Evolutionary conservation across 129 eudicot genomes (phyloP).

Genomic region (Centrapalus pauciflorus): DNA sequence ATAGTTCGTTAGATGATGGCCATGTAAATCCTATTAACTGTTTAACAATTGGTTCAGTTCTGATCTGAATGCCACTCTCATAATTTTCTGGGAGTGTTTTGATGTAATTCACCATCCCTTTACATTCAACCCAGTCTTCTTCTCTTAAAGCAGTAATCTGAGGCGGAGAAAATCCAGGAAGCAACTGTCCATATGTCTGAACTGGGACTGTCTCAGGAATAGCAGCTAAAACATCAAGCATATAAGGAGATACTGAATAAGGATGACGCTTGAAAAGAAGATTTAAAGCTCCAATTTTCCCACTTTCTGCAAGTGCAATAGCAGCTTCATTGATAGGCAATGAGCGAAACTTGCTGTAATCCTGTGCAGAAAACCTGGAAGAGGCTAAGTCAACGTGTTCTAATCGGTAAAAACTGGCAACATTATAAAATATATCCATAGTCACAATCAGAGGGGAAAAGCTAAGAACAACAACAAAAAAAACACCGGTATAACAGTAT

Average conservation of each 20-base stretch:
- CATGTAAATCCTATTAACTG: slow-evolving; percentile 48
- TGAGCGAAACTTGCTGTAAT: slow-evolving; percentile 65
- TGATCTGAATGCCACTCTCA: slow-evolving; percentile 38
- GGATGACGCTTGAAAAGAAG: slow-evolving; percentile 93
- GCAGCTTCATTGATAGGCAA: slow-evolving; percentile 82
- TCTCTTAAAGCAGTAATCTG: slow-evolving; percentile 58
- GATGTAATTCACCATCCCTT: slow-evolving; percentile 46
- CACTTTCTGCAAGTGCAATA: slow-evolving; percentile 74
- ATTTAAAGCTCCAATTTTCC: slow-evolving; percentile 92
- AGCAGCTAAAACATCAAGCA: slow-evolving; percentile 84
- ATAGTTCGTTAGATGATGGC: slow-evolving; percentile 65
- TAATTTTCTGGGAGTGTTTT: slow-evolving; percentile 37
- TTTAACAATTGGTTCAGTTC: slow-evolving; percentile 73
- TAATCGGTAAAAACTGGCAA: slow-evolving; percentile 27
- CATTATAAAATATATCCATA: slow-evolving; percentile 9
- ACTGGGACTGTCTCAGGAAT: slow-evolving; percentile 94
- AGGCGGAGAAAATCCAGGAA: slow-evolving; percentile 77
- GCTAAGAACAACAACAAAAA: neutral
- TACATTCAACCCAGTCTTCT: slow-evolving; percentile 94
- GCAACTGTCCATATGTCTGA: slow-evolving; percentile 80
- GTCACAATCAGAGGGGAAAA: neutral
- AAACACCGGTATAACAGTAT: neutral
- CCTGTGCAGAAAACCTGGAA: slow-evolving; percentile 84
- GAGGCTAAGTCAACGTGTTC: slow-evolving; percentile 50
- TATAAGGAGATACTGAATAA: slow-evolving; percentile 63